Percentiles rank a stretch among this genome's conserved stretches.
Conservation (phyloP, 2,329 filamentous ascomycete genomes). For the Scedosporium dehoogii region DNA sequence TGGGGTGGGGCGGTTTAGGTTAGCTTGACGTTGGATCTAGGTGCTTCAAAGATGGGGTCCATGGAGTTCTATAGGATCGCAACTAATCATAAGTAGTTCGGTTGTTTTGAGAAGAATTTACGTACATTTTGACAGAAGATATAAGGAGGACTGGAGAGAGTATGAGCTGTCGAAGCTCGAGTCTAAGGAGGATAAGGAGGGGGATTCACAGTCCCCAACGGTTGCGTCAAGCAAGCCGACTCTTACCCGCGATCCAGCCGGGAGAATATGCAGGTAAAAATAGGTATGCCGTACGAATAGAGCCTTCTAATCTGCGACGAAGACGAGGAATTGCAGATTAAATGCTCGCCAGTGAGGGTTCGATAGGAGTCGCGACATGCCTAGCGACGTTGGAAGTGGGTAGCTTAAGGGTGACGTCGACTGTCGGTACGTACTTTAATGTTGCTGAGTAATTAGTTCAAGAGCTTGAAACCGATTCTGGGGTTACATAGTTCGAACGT, state of each 20-base stretch:
- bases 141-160: background rate
- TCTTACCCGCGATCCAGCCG: background rate
- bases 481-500: too few species aligned
- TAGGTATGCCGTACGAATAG: too few species aligned
- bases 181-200: background rate
- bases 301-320: too few species aligned
- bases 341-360: too few species aligned
- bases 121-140: background rate
- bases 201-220: background rate
- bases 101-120: background rate
- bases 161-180: background rate
- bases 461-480: too few species aligned
- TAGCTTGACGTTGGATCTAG: background rate
- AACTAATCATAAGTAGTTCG: background rate
- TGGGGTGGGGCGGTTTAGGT: conserved; percentile 21
- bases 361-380: too few species aligned
- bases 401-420: too few species aligned
- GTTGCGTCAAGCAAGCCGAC: background rate
- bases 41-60: background rate
- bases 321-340: too few species aligned
- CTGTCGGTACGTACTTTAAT: too few species aligned
- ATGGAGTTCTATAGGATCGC: background rate
- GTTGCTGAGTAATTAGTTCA: too few species aligned
- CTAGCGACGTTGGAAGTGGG: too few species aligned
- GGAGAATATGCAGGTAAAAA: background rate